Evolutionary conservation across 2,329 filamentous ascomycete species (phyloP), one percentile per base, ranked within the genome.

Genomic region (Diaporthe humulicola): DNA sequence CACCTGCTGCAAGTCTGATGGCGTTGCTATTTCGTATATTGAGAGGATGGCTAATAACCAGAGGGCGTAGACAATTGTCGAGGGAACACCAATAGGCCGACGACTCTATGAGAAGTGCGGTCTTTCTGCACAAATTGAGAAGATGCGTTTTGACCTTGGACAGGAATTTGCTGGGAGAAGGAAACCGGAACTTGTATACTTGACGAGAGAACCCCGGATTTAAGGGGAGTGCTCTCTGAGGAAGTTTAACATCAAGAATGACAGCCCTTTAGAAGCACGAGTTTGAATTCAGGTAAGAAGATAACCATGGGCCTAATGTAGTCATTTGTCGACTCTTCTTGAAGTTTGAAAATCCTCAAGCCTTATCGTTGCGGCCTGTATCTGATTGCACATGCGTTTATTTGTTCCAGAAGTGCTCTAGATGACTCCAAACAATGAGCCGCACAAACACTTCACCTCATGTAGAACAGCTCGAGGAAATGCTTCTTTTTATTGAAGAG

Each of bases 141-240:
- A 67, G 17, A 67, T 67, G 61, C 28, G 12, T 10, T 67, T 67
- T n/a, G 61, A 67, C 12, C 10, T 67, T 25, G 61, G 42, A 36
- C 28, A 67, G 22, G 42, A 52, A 19, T 67, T 25, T 22, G n/a
- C 2, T 38, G 61, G 22, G 38, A 67, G 61, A 19, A 36, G 42
- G 22, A n/a, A 15, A 50, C 61, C 61, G 22, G 17, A 25, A 9
- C 61, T 67, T 30, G 9, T n/a, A 25, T 67, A 36, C 25, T 14
- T 67, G 30, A 67, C 61, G 3, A 36, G 61, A 28, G 30, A 52
- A 17, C 61, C 61, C 12, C 42, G 14, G 9, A 19, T 10, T 67
- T 67, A 14, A 52, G 4, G 5, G 5, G 4, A 10, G 14, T 14
- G 14, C 14, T 36, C 5, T 25, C 9, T 50, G 42, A 19, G n/a